These are phyloP conservation scores for Rhizopogon rudus DNA, from an alignment of 768 basidiomycete species.

Conservation along the genomic window DNA sequence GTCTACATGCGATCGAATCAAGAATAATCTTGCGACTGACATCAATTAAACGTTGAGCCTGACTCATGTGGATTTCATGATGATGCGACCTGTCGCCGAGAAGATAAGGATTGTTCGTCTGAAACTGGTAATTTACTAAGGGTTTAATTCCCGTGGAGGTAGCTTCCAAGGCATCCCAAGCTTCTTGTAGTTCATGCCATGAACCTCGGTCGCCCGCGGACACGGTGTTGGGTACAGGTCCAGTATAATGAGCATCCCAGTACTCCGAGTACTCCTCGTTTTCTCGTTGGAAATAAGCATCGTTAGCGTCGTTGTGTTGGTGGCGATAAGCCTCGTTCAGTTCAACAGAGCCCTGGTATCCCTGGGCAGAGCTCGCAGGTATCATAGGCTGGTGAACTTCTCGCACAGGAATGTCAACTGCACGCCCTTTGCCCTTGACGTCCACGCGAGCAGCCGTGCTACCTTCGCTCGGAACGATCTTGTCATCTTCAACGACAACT, in stretches of 20 bases:
- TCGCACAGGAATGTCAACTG: constrained; percentile 15
- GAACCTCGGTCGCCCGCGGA: constrained; percentile 23
- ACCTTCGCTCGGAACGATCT: constrained; percentile 57
- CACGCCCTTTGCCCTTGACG: constrained; percentile 70
- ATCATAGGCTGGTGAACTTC: constrained; percentile 1
- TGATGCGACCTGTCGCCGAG: constrained; percentile 52
- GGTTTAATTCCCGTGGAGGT: constrained; percentile 59
- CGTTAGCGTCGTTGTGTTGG: constrained; percentile 40
- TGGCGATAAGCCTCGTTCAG: constrained; percentile 13
- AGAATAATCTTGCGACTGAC: constrained; percentile 24
- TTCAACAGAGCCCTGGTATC: constrained; percentile 16
- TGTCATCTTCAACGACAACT: constrained; percentile 72
- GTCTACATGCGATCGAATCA: constrained; percentile 8
- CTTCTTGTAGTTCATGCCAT: constrained; percentile 68
- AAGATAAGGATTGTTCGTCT: constrained; percentile 74
- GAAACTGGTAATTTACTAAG: constrained; percentile 63
- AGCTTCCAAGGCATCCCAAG: constrained; percentile 83
- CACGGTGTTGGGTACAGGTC: constrained; percentile 4
- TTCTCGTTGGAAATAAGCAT: constrained; percentile 68
- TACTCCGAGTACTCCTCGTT: constrained; percentile 62
- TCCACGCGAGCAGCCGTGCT: constrained; percentile 26
- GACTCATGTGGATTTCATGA: constrained; percentile 32
- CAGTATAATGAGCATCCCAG: constrained; percentile 44
- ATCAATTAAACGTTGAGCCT: constrained; percentile 29
- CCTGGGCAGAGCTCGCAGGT: constrained; percentile 2